Conservation (phyloP, 495 filamentous ascomycete genomes). For the Penicillium coprophilum region DNA sequence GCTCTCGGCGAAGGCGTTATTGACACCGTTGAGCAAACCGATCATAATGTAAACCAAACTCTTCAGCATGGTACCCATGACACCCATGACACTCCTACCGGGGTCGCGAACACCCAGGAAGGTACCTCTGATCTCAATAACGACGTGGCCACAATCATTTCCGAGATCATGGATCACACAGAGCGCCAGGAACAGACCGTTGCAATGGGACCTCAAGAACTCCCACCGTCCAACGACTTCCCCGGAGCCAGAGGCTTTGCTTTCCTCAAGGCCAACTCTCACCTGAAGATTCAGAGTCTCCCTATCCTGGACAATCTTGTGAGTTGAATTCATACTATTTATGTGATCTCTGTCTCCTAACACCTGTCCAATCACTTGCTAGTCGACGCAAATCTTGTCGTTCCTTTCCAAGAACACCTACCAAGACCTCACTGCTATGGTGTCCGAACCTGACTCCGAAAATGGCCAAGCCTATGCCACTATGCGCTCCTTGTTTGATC, state of each 20-base stretch:
- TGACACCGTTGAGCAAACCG: slow-evolving; percentile 29
- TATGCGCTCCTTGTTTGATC: slow-evolving; percentile 76
- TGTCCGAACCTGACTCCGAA: slow-evolving; percentile 71
- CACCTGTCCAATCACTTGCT: slow-evolving; percentile 12
- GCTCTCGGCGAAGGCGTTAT: slow-evolving; percentile 36
- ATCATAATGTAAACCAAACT: slow-evolving; percentile 16
- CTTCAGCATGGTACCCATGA: slow-evolving; percentile 22
- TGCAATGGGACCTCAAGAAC: slow-evolving; percentile 39
- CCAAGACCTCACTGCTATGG: slow-evolving; percentile 69
- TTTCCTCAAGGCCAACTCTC: slow-evolving; percentile 54
- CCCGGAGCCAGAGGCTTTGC: slow-evolving; percentile 39
- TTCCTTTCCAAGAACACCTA: slow-evolving; percentile 69
- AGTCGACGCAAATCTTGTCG: slow-evolving; percentile 71
- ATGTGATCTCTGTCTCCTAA: background rate
- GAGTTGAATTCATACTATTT: slow-evolving; percentile 19
- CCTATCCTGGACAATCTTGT: slow-evolving; percentile 74
- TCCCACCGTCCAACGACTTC: slow-evolving; percentile 32
- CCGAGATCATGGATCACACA: slow-evolving; percentile 49
- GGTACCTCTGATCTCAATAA: slow-evolving; percentile 28
- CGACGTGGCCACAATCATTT: slow-evolving; percentile 42
- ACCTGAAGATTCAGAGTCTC: slow-evolving; percentile 66
- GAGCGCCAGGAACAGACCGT: slow-evolving; percentile 49
- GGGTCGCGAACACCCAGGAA: slow-evolving; percentile 17
- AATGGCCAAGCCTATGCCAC: slow-evolving; percentile 77
- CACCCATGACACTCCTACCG: slow-evolving; percentile 15